Evolutionary conservation across 2,329 filamentous ascomycete genomes (phyloP).

Genomic region (Aaosphaeria pasadenensis): DNA sequence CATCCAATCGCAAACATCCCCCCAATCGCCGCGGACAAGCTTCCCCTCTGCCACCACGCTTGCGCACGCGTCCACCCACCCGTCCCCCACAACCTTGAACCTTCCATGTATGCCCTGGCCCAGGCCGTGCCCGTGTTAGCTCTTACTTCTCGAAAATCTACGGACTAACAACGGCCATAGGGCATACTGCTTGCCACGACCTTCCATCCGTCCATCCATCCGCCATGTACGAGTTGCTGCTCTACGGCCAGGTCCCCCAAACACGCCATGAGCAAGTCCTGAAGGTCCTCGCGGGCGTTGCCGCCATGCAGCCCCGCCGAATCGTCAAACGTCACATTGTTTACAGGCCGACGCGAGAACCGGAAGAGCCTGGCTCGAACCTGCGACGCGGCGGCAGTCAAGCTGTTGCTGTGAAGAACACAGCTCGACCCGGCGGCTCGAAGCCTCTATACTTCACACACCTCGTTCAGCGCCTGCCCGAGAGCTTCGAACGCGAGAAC

Average conservation of each 20-base stretch:
- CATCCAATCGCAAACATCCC: too few species aligned
- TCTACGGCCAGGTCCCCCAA: conserved; percentile 58
- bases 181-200: neutral
- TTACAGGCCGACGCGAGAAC: conserved; percentile 55
- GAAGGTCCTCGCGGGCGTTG: conserved; percentile 59
- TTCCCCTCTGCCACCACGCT: too few species aligned
- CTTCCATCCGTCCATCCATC: conserved; percentile 2
- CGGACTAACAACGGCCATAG: too few species aligned
- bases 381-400: conserved; percentile 37
- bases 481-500: conserved; percentile 29
- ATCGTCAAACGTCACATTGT: conserved; percentile 55
- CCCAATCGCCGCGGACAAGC: too few species aligned
- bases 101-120: too few species aligned
- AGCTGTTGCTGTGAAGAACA: conserved; percentile 23
- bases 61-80: too few species aligned
- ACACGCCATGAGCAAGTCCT: conserved; percentile 59
- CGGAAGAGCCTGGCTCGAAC: conserved; percentile 36
- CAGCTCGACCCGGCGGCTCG: conserved; percentile 22
- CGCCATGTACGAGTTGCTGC: conserved; percentile 60
- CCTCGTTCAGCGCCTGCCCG: conserved; percentile 43
- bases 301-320: conserved; percentile 58
- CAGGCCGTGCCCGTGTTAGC: too few species aligned
- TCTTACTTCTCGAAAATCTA: too few species aligned
- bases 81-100: too few species aligned
- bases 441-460: conserved; percentile 55